Base-by-base conservation (phyloP, 1,284 basidiomycete genomes). In the Veloboletus limbatus region DNA sequence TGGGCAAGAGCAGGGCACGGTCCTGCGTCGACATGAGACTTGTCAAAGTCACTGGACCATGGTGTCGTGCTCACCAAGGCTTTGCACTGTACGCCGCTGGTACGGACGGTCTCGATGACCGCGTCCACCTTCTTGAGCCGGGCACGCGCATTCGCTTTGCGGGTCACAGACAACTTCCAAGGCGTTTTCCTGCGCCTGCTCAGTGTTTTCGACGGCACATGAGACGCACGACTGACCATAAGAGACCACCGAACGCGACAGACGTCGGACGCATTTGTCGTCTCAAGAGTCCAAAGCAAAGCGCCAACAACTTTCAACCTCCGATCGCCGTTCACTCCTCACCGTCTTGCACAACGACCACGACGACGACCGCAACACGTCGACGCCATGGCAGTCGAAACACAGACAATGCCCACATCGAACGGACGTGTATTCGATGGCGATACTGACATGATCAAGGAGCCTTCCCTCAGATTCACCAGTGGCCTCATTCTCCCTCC, bases 61-160 rank as follows among this genome's bases (percentile, higher is more conserved):
- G 11, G 13, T 8, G 14, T 2, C 6, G 14, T 20, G 74, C 84
- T 60, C 62, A 88, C 90, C 65, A 97, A 69, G 38, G 91, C 76
- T 33, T 69, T 65, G 60, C 86, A 92, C 61, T 89, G 63, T 4
- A 97, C 77, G 8, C 94, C 92, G 54, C 87, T 92, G 18, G 81
- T 73, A 48, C 81, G 76, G 5, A 99, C 85, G 2, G 93, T 82
- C 48, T 92, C 85, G 55, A 99, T 96, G 42, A 99, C 95, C 5
- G 82, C 72, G 72, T 99, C 96, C 38, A 99, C 96, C 60, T 82
- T 86, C 73, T 91, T 93, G 54, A 99, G 79, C 43, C 97, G 80
- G 51, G 85, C 73, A 22, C 96, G 82, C 45, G 86, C 91, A 58
- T 97, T 95, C 18, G 88, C 87, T 71, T 98, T 98, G 54, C 96